These are phyloP conservation scores for Peronosclerospora sorghi DNA, from an alignment of 352 stramenopile species.

Conservation along the genomic window DNA sequence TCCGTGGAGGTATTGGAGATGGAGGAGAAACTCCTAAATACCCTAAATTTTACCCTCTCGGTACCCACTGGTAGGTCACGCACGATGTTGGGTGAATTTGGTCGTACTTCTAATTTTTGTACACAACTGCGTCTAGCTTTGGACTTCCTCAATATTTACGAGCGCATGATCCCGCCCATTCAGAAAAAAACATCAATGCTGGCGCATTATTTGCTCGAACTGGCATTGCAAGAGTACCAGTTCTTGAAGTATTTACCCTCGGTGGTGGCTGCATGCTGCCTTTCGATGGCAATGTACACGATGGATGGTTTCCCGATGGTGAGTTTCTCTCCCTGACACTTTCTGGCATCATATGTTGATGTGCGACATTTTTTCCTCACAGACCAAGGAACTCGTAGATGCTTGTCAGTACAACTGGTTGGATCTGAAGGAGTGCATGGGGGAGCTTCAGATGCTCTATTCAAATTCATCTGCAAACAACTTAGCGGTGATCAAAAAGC, in stretches of 20 bases:
- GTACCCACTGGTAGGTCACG: constrained; percentile 66
- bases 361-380: constrained; percentile 2
- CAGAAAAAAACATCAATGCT: constrained; percentile 80
- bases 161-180: constrained; percentile 78
- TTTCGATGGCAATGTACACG: constrained; percentile 82
- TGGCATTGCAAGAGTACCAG: constrained; percentile 82
- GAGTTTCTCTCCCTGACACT: not conserved
- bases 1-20: constrained; percentile 85
- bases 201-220: constrained; percentile 82
- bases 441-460: constrained; percentile 71
- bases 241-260: constrained; percentile 81
- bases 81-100: not conserved
- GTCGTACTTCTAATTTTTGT: not conserved
- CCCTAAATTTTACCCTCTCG: constrained; percentile 85
- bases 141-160: constrained; percentile 86
- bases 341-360: not conserved
- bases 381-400: constrained; percentile 78
- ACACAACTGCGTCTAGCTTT: constrained; percentile 30
- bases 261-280: constrained; percentile 69
- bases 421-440: constrained; percentile 77
- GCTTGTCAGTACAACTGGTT: constrained; percentile 65
- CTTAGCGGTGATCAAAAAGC: constrained; percentile 81
- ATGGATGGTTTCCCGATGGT: constrained; percentile 78
- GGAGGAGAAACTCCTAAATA: constrained; percentile 87
- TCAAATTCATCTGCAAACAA: constrained; percentile 73